Conservation (phyloP, 768 basidiomycete genomes). For the Tephrocybe sp. region DNA sequence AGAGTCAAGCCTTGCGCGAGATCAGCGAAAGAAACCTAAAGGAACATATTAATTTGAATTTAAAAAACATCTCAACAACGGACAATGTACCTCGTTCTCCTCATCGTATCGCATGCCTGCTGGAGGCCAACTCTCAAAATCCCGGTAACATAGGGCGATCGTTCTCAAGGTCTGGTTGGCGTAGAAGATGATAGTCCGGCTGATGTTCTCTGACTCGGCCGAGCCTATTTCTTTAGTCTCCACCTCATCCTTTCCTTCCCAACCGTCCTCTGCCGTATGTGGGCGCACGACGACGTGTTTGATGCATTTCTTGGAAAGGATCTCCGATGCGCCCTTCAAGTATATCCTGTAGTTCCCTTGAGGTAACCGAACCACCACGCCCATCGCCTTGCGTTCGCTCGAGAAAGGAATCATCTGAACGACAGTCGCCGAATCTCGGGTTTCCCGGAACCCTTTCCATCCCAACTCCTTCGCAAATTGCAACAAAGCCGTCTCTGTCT, state of each 20-base stretch:
- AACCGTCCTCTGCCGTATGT: slow-evolving; percentile 22
- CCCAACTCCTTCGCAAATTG: slow-evolving; percentile 78
- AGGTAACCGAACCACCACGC: slow-evolving; percentile 70
- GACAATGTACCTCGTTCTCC: slow-evolving; percentile 51
- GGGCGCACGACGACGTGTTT: slow-evolving; percentile 69
- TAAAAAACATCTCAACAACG: background rate
- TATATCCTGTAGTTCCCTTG: slow-evolving; percentile 65
- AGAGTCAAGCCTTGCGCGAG: slow-evolving; percentile 77
- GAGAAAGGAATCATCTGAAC: slow-evolving; percentile 94
- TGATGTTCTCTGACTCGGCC: slow-evolving; percentile 78
- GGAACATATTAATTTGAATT: slow-evolving; percentile 14
- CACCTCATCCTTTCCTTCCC: slow-evolving; percentile 31
- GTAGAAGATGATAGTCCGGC: slow-evolving; percentile 94
- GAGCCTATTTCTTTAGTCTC: slow-evolving; percentile 64
- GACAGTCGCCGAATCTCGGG: slow-evolving; percentile 59
- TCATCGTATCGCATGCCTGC: slow-evolving; percentile 35
- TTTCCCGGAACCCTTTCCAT: slow-evolving; percentile 72
- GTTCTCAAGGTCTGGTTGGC: slow-evolving; percentile 95
- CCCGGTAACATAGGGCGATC: slow-evolving; percentile 91
- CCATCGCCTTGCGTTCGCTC: slow-evolving; percentile 93
- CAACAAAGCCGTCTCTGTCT: slow-evolving; percentile 93
- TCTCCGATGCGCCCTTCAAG: slow-evolving; percentile 94
- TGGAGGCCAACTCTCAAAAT: slow-evolving; percentile 88
- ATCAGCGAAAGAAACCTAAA: slow-evolving; percentile 65
- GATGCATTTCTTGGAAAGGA: slow-evolving; percentile 76